phyloP scores from a whole-genome alignment of 148 eudicot genomes.

The Camellia sinensis region DNA sequence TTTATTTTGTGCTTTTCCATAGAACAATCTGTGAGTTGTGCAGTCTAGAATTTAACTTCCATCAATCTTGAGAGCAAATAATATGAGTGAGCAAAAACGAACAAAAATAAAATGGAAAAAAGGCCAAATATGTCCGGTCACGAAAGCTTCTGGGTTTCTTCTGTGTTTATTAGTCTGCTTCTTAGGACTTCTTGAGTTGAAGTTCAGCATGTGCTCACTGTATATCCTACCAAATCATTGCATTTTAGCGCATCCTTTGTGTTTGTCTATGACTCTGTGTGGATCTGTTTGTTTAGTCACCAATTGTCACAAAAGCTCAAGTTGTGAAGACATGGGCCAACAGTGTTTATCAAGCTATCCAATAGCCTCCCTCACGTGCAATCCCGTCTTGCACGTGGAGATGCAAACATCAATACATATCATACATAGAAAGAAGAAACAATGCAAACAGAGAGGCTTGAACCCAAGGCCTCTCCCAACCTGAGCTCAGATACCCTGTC shows the following conservation, averaged over 20 bases:
- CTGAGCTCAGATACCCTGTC: neutral
- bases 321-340: too few relatives aligned
- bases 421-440: too few relatives aligned
- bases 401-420: too few relatives aligned
- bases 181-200: neutral
- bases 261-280: neutral
- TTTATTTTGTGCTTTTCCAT: neutral
- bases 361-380: too few relatives aligned
- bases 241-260: too few relatives aligned
- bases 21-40: neutral
- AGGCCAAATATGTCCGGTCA: neutral
- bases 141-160: neutral
- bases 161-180: neutral
- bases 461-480: constrained; percentile 2
- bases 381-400: too few relatives aligned
- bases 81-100: neutral
- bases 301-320: neutral
- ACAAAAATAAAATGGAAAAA: neutral
- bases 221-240: neutral
- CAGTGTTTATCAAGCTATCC: too few relatives aligned
- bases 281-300: neutral
- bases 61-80: neutral
- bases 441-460: too few relatives aligned
- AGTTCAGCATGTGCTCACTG: neutral
- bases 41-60: neutral